These are phyloP conservation scores for Lepidium didymum DNA, from an alignment of 345 rosid species.

Conservation along the genomic window DNA sequence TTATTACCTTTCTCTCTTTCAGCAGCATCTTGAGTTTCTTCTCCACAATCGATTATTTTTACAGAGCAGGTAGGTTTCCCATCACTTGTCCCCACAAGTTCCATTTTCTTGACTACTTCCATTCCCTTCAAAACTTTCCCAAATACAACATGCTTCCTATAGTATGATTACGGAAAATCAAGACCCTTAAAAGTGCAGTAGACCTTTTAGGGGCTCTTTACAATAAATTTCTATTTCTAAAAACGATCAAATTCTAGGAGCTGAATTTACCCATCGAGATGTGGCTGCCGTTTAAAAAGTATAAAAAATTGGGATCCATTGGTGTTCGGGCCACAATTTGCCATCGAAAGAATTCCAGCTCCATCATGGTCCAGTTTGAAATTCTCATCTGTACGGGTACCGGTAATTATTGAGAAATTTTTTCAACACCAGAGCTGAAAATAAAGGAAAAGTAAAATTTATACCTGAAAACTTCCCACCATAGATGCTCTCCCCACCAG, in stretches of 20 bases:
- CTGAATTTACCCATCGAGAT: slow-evolving; percentile 82
- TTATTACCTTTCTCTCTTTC: slow-evolving; percentile 52
- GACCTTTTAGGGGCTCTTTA: not conserved
- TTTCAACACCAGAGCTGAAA: not conserved
- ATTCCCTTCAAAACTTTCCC: slow-evolving; percentile 85
- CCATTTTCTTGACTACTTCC: slow-evolving; percentile 75
- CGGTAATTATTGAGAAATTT: not conserved
- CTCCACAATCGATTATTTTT: slow-evolving; percentile 73
- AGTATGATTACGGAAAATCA: slow-evolving; percentile 8
- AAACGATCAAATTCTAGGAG: slow-evolving; percentile 6
- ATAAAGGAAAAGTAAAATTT: slow-evolving; percentile 1
- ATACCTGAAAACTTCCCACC: slow-evolving; percentile 95
- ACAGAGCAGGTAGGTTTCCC: slow-evolving; percentile 56
- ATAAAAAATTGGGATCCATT: slow-evolving; percentile 98
- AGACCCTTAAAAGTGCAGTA: slow-evolving; percentile 1
- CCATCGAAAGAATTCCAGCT: slow-evolving; percentile 93
- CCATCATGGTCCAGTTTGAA: slow-evolving; percentile 69
- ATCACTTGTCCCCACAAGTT: slow-evolving; percentile 56
- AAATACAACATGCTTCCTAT: slow-evolving; percentile 96
- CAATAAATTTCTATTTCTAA: not conserved
- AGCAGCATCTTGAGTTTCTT: slow-evolving; percentile 37
- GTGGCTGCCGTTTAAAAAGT: slow-evolving; percentile 72
- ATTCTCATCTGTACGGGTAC: slow-evolving; percentile 68
- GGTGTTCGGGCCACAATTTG: slow-evolving; percentile 86
- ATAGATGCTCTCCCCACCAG: slow-evolving; percentile 97